Conservation (phyloP, 345 rosid species). For the Rhodamnia rubescens region DNA sequence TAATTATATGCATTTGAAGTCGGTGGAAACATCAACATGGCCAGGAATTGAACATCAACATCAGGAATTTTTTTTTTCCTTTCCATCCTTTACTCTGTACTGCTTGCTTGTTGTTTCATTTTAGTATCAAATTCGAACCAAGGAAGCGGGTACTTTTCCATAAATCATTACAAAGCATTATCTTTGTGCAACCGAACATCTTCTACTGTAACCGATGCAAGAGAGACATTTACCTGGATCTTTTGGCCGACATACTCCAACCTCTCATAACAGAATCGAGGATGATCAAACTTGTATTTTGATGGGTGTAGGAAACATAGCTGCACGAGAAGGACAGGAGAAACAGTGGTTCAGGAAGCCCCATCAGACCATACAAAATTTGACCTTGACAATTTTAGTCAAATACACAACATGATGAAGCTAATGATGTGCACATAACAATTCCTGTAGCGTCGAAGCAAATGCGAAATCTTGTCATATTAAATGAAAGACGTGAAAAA, state of each 20-base stretch:
- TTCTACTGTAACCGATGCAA: accelerated
- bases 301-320: slow-evolving; percentile 98
- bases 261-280: slow-evolving; percentile 82
- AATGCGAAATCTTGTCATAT: not conserved
- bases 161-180: not conserved
- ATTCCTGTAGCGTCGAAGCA: not conserved
- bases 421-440: not conserved
- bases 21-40: not conserved
- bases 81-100: not conserved
- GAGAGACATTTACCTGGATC: slow-evolving; percentile 56
- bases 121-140: not conserved
- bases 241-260: slow-evolving; percentile 89
- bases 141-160: not conserved
- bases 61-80: not conserved
- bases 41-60: not conserved
- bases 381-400: not conserved
- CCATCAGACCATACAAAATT: not conserved
- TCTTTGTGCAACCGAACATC: not conserved
- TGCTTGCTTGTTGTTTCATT: not conserved
- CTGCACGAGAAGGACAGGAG: slow-evolving; percentile 19
- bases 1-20: not conserved
- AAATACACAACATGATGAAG: not conserved
- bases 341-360: not conserved
- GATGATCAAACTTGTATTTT: slow-evolving; percentile 83
- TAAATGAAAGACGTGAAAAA: not conserved